A percentile compares a stretch with the other conserved stretches of the same genome.
Evolutionary conservation across 441 rosid species (phyloP).

Genomic region (Euphorbia schlechtendalii): DNA sequence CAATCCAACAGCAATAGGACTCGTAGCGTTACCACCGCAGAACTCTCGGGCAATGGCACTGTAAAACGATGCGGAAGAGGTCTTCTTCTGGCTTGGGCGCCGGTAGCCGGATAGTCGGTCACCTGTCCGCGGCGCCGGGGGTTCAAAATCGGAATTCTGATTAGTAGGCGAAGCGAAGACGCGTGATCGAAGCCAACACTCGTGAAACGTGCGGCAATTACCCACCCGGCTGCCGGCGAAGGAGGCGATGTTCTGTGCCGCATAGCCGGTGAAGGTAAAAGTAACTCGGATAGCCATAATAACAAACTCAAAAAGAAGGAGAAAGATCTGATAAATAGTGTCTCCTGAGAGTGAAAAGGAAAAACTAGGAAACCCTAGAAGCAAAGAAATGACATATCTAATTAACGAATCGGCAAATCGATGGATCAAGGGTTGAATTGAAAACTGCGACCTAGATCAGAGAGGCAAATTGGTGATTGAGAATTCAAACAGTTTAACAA

Average conservation of each 20-base stretch:
- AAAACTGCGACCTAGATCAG: slow-evolving; percentile 16
- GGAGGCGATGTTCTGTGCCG: slow-evolving; percentile 57
- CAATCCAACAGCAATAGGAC: slow-evolving; percentile 47
- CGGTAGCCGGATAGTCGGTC: slow-evolving; percentile 11
- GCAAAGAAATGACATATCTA: slow-evolving; percentile 34
- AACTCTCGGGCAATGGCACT: slow-evolving; percentile 44
- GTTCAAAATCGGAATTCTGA: slow-evolving; percentile 38
- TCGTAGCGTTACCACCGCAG: slow-evolving; percentile 34
- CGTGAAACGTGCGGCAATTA: slow-evolving; percentile 39
- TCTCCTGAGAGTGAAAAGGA: slow-evolving; percentile 28
- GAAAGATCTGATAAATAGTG: slow-evolving; percentile 43
- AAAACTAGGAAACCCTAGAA: slow-evolving; percentile 27
- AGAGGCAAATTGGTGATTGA: background rate
- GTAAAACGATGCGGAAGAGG: slow-evolving; percentile 18
- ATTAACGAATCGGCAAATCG: slow-evolving; percentile 23
- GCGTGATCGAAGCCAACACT: slow-evolving; percentile 48
- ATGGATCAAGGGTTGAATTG: slow-evolving; percentile 31
- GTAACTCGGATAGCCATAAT: slow-evolving; percentile 78
- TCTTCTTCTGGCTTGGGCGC: background rate
- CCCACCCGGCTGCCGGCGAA: slow-evolving; percentile 47
- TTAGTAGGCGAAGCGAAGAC: slow-evolving; percentile 26
- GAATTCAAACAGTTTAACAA: background rate
- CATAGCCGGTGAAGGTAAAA: slow-evolving; percentile 57
- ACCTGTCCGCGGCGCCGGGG: slow-evolving; percentile 20
- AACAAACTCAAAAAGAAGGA: slow-evolving; percentile 32